These are phyloP conservation scores for Raphanus sativus DNA, from an alignment of 345 rosid genomes.

Conservation along the genomic window DNA sequence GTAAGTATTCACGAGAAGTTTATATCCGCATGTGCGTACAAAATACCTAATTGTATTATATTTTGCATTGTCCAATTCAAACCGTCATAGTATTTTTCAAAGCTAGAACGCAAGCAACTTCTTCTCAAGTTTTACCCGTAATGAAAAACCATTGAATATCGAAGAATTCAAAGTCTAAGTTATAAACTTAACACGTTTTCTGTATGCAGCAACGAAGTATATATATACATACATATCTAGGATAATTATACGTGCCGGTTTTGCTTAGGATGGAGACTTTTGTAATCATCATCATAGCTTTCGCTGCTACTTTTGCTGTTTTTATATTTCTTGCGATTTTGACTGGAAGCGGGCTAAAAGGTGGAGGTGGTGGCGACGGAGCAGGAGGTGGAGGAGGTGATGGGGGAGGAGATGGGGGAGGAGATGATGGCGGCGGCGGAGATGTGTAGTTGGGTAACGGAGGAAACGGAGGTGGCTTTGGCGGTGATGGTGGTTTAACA, in stretches of 20 bases:
- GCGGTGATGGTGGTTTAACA: slow-evolving; percentile 4
- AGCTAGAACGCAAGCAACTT: slow-evolving; percentile 4
- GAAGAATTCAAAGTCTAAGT: slow-evolving; percentile 13
- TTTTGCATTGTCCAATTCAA: not conserved
- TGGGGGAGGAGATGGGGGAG: not conserved
- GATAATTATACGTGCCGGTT: not conserved
- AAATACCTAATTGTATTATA: too few species aligned
- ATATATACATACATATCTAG: not conserved
- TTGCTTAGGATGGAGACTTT: slow-evolving; percentile 15
- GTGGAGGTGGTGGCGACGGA: slow-evolving; percentile 20
- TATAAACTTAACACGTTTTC: slow-evolving; percentile 12
- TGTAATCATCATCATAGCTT: not conserved
- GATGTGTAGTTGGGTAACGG: not conserved
- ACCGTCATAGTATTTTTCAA: not conserved
- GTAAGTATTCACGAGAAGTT: too few species aligned
- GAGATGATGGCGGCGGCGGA: not conserved
- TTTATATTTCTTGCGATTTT: not conserved
- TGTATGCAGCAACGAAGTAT: not conserved
- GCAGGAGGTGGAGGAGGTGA: not conserved
- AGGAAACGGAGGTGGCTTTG: not conserved
- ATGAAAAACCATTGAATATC: slow-evolving; percentile 3
- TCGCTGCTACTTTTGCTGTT: not conserved
- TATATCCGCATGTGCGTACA: too few species aligned
- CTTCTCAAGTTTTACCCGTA: slow-evolving; percentile 25
- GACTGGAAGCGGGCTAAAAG: not conserved